Evolutionary conservation across 164 flowering plant genomes (phyloP), one percentile per base, ranked within the genome.

Genomic region (Macadamia tetraphylla): DNA sequence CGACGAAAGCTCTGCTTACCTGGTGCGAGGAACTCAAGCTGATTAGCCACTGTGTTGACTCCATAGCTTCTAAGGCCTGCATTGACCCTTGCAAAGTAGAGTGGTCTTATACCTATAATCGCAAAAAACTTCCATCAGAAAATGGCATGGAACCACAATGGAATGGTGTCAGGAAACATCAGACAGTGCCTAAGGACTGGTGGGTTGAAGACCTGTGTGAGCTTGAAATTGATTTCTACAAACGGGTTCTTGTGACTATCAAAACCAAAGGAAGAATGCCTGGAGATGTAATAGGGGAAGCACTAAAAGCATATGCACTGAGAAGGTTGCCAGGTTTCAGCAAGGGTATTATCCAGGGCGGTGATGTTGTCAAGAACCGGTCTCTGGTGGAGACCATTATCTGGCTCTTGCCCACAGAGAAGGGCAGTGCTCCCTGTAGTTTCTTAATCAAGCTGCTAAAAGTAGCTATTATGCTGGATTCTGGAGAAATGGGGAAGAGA

Each of bases 181-280:
- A 60, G 51, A 53, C 55, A 8, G 91, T 89, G 48, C 91, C 94
- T 42, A 76, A 76, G 46, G 96, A 89, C 70, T 89, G 96, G 96
- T 88, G 96, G 93, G 89, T 86, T 0, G 93, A 90, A 62, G 96
- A 90, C 73, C 75, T 90, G 9, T 86, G 90, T 66, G 93, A 88
- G 67, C 92, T 90, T 43, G 86, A 79, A 49, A 67, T 85, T 9
- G 90, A 88, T 69, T 67, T 81, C 46, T 90, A 81, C 61, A 90
- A 83, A 73, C 75, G 81, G 63, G 88, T 84, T 17, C 75, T 90
- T 29, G 51, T 76, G 17, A 79, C 87, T 43, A 87, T 90, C 43
- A 83, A 77, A 68, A 63, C 88, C 4, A 86, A 78, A 42, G 93
- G 85, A 18, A 74, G 61, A 70, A 57, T 79, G 12, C 63, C 84